phyloP scores from a whole-genome alignment of 495 filamentous ascomycete genomes.

The Rusavskia elegans region DNA sequence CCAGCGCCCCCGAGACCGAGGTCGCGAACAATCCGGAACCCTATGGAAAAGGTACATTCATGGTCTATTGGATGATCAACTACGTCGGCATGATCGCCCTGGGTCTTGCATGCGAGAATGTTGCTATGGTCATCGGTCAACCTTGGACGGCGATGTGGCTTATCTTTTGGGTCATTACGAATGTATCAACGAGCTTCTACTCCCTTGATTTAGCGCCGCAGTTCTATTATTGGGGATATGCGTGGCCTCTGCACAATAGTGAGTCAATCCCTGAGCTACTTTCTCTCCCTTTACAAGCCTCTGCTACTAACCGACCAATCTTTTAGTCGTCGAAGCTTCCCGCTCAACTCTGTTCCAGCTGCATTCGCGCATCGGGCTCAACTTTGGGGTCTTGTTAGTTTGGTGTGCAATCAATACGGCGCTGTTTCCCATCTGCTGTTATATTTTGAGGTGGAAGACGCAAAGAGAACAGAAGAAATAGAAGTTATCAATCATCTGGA shows the following conservation, averaged over 20 bases:
- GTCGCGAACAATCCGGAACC: constrained; percentile 34
- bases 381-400: constrained; percentile 46
- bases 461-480: constrained; percentile 18
- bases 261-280: constrained; percentile 10
- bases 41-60: constrained; percentile 44
- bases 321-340: constrained; percentile 42
- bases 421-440: constrained; percentile 45
- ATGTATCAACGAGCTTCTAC: constrained; percentile 52
- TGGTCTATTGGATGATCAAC: constrained; percentile 64
- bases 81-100: constrained; percentile 53
- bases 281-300: background rate
- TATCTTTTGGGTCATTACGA: constrained; percentile 65
- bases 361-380: constrained; percentile 44
- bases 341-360: constrained; percentile 48
- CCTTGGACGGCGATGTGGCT: constrained; percentile 57
- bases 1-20: constrained; percentile 25
- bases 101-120: constrained; percentile 56
- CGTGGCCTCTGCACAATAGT: constrained; percentile 55
- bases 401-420: constrained; percentile 41
- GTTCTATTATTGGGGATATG: constrained; percentile 55
- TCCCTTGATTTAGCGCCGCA: constrained; percentile 37
- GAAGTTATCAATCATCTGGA: background rate
- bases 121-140: constrained; percentile 50
- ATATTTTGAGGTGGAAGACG: constrained; percentile 42
- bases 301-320: too few species aligned